Evolutionary conservation across 225 moss, liverwort and hornwort species (phyloP), one percentile per base, ranked within the genome.

Genomic region (Pleurozium schreberi): DNA sequence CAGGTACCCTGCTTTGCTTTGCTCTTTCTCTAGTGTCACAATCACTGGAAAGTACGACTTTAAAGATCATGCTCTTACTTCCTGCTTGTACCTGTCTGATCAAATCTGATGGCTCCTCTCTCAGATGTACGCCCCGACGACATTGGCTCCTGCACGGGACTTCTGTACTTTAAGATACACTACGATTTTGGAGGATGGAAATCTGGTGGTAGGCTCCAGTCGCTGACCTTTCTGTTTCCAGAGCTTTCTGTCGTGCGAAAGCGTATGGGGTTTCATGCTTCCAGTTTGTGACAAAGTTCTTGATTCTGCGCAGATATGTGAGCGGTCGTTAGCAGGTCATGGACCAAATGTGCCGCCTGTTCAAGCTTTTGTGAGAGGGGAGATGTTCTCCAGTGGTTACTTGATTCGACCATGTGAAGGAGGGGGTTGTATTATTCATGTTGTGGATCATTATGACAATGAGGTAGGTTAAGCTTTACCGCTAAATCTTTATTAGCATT

Each of bases 111-210:
- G 84, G 84, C 16, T 76, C 74, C 45, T 10, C 36, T 91, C 63
- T 83, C 96, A 99, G 99, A 97, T 99, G 99, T 99, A 96, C 90
- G 97, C 97, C 86, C 99, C 99, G 50, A 99, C 99, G 43, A 99
- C 96, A 6, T 90, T 99, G 89, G 99, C 99, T 69, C 96, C 99
- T 88, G 96, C 99, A 55, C 95, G 97, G 82, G 99, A 99, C 84
- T 99, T 96, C 87, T 99, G 99, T 83, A 99, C 99, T 73, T 87
- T 99, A 74, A 93, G 99, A 88, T 99, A 99, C 88, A 99, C 99
- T 12, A 97, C 99, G 63, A 93, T 99, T 80, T 86, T 97, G 94
- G 99, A 99, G 89, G 96, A 99, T 91, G 99, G 99, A 34, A 99
- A 96, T 91, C 91, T 99, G 87, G 99, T 97, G 99, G 99, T 99